phyloP scores from a whole-genome alignment of 129 eudicot genomes.

The Tanacetum coccineum region DNA sequence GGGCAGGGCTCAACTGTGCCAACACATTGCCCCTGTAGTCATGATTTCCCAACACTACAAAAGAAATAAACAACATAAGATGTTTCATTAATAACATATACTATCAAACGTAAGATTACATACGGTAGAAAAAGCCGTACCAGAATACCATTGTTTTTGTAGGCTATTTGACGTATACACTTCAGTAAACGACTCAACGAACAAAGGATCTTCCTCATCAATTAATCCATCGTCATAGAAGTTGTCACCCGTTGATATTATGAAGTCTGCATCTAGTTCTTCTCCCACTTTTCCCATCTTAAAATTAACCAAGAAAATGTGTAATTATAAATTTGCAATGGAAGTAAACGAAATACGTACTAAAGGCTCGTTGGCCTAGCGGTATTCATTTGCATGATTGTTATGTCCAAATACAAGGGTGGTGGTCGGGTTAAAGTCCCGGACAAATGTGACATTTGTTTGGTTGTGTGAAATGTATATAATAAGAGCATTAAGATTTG shows the following conservation, averaged over 20 bases:
- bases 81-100: no score
- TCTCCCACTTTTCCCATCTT: slow-evolving; percentile 63
- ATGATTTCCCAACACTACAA: slow-evolving; percentile 75
- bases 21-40: slow-evolving; percentile 70
- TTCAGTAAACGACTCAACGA: slow-evolving; percentile 47
- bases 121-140: slow-evolving; percentile 6
- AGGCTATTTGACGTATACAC: slow-evolving; percentile 55
- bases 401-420: no score
- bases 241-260: slow-evolving; percentile 66
- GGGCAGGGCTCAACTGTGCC: slow-evolving; percentile 65
- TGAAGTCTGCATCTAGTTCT: slow-evolving; percentile 40
- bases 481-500: no score
- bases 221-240: slow-evolving; percentile 51
- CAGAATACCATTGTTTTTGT: slow-evolving; percentile 63
- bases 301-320: background rate
- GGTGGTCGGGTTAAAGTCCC: no score
- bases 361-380: no score
- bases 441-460: no score
- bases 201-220: slow-evolving; percentile 44
- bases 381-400: no score
- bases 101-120: no score
- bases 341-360: no score
- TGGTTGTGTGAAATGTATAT: no score
- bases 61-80: background rate
- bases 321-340: background rate